Conservation (phyloP, 257 asterid species). For the Capsicum rhomboideum region DNA sequence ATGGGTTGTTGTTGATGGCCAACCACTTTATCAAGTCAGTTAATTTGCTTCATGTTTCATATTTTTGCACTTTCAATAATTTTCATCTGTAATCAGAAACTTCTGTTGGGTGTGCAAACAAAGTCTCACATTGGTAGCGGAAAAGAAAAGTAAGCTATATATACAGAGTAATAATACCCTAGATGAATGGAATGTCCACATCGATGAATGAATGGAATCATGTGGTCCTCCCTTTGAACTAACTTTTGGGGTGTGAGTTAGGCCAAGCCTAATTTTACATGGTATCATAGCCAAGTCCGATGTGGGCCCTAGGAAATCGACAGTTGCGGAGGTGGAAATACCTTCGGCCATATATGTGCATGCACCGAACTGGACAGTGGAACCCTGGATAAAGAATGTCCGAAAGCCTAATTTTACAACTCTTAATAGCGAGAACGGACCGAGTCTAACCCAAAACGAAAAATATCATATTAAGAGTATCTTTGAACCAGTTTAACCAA, state of each 20-base stretch:
- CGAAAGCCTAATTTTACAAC: too few species aligned
- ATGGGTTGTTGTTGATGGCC: conserved; percentile 80
- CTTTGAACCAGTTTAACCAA: neutral
- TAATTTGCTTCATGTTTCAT: neutral
- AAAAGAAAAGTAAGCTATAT: neutral
- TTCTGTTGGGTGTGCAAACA: neutral
- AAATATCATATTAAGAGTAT: neutral
- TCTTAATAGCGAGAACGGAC: neutral
- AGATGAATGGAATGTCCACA: too few species aligned
- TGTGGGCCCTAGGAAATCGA: too few species aligned
- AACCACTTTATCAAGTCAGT: conserved; percentile 78
- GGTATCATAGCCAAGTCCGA: too few species aligned
- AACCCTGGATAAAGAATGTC: too few species aligned
- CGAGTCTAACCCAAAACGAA: neutral
- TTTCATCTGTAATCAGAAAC: neutral
- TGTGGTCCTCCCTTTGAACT: too few species aligned
- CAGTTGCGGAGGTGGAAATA: too few species aligned
- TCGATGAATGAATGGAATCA: too few species aligned
- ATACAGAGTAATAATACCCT: neutral
- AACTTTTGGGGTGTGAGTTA: too few species aligned
- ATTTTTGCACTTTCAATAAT: neutral
- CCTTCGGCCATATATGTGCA: too few species aligned
- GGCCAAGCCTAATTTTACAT: too few species aligned
- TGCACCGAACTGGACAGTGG: too few species aligned
- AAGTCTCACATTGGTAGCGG: neutral